Evolutionary conservation across 805 yeast species (phyloP).

Genomic region (Isabelozyma rhagii): DNA sequence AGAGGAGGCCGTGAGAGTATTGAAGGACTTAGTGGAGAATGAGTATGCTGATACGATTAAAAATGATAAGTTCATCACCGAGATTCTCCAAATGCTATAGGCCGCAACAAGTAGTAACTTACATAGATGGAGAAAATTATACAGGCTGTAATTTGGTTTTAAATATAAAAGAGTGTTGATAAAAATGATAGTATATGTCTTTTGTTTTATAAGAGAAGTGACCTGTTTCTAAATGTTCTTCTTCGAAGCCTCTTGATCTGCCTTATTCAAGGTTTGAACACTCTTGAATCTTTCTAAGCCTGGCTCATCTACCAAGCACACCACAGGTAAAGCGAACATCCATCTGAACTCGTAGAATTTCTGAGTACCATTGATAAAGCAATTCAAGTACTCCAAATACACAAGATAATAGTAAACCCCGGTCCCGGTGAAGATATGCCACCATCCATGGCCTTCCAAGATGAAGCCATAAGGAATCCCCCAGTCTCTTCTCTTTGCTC

Average conservation of each 20-base stretch:
- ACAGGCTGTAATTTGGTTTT: not conserved
- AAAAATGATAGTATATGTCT: not conserved
- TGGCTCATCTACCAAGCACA: constrained; percentile 22
- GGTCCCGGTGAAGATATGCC: constrained; percentile 85
- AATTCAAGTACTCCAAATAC: constrained; percentile 71
- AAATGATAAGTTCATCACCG: constrained; percentile 43
- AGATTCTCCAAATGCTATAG: constrained; percentile 37
- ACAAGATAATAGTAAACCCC: constrained; percentile 86
- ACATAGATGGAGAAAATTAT: too few relatives aligned
- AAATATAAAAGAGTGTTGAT: not conserved
- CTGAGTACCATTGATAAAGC: constrained; percentile 59
- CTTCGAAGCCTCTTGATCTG: constrained; percentile 8
- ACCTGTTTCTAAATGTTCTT: constrained; percentile 6
- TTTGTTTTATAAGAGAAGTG: not conserved
- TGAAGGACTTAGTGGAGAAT: constrained; percentile 31
- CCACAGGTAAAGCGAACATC: constrained; percentile 58
- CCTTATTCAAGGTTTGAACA: constrained; percentile 12
- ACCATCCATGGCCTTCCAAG: constrained; percentile 95
- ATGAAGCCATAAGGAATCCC: constrained; percentile 87
- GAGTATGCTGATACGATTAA: constrained; percentile 20
- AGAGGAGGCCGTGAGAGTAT: constrained; percentile 36
- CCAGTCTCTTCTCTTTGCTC: constrained; percentile 52
- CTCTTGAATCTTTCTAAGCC: constrained; percentile 20
- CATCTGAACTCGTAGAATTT: constrained; percentile 56
- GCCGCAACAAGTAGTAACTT: too few relatives aligned